Base-by-base conservation (phyloP, 306 rosid species). In the Leucaena leucocephala region DNA sequence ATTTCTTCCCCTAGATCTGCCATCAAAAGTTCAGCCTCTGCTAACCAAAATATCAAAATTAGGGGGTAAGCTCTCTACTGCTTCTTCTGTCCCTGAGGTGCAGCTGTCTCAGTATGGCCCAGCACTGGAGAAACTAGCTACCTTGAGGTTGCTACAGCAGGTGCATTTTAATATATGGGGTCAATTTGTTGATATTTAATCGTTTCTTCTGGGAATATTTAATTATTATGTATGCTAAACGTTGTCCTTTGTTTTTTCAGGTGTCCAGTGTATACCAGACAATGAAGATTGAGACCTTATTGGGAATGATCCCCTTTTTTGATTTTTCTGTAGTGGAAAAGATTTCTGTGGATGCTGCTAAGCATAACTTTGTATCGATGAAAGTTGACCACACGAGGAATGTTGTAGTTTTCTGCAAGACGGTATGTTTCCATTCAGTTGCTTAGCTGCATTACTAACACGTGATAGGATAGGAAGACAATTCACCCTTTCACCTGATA, bases 61-160 rank as follows among this genome's bases (percentile, higher is more conserved):
- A 68, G 99, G 98, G 69, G 97, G 97, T 21, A 96, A 90, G 86
- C 92, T 96, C 75, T 78, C 97, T 50, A 84, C 94, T 22, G 99
- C 98, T 59, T 89, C 99, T 70, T 91, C 98, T 74, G 93, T 96
- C 68, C 98, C 99, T 6, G 98, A 93, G 79, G 91, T 93, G 72
- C 97, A 96, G 34, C 75, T 96, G 71, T 90, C 94, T 36, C 97
- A 91, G 68, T 96, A 96, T 76, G 87, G 88, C 34, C 91, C 92
- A 1, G 65, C 97, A 54, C 82, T 93, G 73, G 98, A 96, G 63
- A 91, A 88, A 76, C 92, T 96, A 72, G 94, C 96, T 35, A 88
- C 98, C 65, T 74, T 96, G 91, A 96, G 99, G 89, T 84, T 93
- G 88, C 96, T 96, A 69, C 98, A 93, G 80, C 99, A 96, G 97